These are phyloP conservation scores for Lotus japonicus DNA, from an alignment of 306 rosid species.

Conservation along the genomic window DNA sequence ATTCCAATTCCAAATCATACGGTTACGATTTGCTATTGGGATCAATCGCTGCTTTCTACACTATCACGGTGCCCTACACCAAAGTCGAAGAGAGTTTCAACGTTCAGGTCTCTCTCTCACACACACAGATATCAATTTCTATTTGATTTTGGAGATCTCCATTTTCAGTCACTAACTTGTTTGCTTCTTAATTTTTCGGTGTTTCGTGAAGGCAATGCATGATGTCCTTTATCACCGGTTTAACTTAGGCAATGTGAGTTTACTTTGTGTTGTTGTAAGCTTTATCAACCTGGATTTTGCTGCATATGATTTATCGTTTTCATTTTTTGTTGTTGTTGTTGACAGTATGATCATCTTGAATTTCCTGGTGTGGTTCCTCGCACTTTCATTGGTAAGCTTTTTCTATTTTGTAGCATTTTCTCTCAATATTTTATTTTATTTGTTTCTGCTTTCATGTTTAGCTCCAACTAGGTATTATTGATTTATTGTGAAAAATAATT, in stretches of 20 bases:
- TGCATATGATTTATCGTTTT: slow-evolving; percentile 1
- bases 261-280: background rate
- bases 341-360: slow-evolving; percentile 87
- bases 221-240: slow-evolving; percentile 68
- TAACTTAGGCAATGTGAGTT: slow-evolving; percentile 55
- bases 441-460: background rate
- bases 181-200: no score
- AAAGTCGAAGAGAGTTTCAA: slow-evolving; percentile 97
- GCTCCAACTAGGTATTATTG: background rate
- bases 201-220: slow-evolving; percentile 64
- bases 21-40: slow-evolving; percentile 70
- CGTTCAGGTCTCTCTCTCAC: slow-evolving; percentile 50
- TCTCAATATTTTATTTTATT: no score
- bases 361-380: slow-evolving; percentile 95
- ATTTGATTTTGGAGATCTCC: background rate
- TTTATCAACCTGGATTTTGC: slow-evolving; percentile 6
- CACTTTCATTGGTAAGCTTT: slow-evolving; percentile 65
- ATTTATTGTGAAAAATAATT: background rate
- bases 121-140: no score
- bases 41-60: slow-evolving; percentile 58
- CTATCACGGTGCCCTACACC: slow-evolving; percentile 69
- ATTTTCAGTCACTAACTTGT: no score
- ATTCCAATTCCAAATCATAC: no score
- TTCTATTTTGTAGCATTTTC: no score
- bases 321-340: no score